These are phyloP conservation scores for Solanum hybrid DNA, from an alignment of 305 asterid species.

Conservation along the genomic window DNA sequence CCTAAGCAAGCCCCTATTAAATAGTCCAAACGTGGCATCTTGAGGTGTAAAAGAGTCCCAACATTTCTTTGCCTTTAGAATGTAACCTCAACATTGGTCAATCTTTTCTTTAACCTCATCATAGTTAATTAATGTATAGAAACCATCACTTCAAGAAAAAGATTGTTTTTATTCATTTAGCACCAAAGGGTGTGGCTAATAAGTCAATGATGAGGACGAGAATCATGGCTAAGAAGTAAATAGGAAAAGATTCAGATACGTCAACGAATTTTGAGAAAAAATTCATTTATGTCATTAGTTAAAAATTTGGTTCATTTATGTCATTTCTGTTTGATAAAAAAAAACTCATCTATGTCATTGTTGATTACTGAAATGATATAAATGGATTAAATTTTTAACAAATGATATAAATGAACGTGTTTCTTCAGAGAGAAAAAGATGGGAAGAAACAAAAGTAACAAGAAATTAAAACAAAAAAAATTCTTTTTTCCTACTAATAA, in stretches of 20 bases:
- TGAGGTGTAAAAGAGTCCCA: not conserved
- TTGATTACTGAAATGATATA: too few species aligned
- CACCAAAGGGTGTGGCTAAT: not conserved
- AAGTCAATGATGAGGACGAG: not conserved
- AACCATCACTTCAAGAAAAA: constrained; percentile 10
- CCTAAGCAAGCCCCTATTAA: not conserved
- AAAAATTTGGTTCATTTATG: too few species aligned
- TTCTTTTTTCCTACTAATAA: too few species aligned
- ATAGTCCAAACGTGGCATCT: not conserved
- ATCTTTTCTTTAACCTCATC: not conserved
- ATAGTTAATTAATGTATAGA: not conserved
- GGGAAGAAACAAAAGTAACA: not conserved
- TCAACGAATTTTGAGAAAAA: too few species aligned
- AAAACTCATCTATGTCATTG: too few species aligned
- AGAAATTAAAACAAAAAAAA: too few species aligned
- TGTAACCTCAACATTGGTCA: constrained; percentile 13
- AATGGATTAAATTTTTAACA: too few species aligned
- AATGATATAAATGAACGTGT: too few species aligned
- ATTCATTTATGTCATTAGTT: too few species aligned
- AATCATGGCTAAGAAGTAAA: not conserved
- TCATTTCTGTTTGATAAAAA: too few species aligned
- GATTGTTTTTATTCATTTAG: not conserved
- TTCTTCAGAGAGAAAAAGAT: not conserved
- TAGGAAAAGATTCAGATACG: too few species aligned
- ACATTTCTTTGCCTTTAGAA: not conserved